phyloP scores from a whole-genome alignment of 2,329 filamentous ascomycete species.

The Pseudopithomyces maydicus region DNA sequence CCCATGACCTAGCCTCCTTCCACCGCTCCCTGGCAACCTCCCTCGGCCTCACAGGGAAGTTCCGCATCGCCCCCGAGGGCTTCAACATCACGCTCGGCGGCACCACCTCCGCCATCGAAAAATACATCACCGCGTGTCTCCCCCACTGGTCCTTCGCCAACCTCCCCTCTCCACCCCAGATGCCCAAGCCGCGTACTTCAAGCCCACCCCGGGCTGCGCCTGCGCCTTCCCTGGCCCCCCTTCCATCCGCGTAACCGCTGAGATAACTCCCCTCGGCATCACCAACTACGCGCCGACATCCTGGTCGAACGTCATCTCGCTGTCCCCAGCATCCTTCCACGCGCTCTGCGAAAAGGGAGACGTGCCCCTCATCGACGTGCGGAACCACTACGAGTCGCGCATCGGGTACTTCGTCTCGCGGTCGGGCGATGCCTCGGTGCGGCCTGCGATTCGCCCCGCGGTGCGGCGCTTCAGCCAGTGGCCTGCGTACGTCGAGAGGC shows the following conservation, averaged over 20 bases:
- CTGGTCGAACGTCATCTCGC: conserved; percentile 22
- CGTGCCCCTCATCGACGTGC: conserved; percentile 25
- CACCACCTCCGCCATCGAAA: conserved; percentile 11
- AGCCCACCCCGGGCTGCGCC: conserved; percentile 27
- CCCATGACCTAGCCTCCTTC: conserved; percentile 18
- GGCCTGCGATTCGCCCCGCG: conserved; percentile 19
- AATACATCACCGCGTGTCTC: conserved; percentile 20
- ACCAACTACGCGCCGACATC: conserved; percentile 26
- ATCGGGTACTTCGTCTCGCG: conserved; percentile 29
- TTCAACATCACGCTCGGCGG: conserved; percentile 31
- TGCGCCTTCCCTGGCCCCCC: conserved; percentile 22
- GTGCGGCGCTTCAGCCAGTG: conserved; percentile 31
- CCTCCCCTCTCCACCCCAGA: conserved; percentile 15
- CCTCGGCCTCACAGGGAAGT: conserved; percentile 22
- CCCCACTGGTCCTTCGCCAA: conserved; percentile 27
- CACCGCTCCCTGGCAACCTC: conserved; percentile 14
- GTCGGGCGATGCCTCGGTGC: too few species aligned
- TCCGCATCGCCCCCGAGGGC: conserved; percentile 27
- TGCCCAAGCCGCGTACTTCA: conserved; percentile 21
- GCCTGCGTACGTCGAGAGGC: conserved; percentile 25
- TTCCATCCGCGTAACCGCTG: conserved; percentile 21
- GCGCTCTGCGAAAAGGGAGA: conserved; percentile 19
- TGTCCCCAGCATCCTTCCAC: conserved; percentile 25
- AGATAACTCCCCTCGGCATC: conserved; percentile 30
- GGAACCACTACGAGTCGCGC: conserved; percentile 32